These are phyloP conservation scores for Saccharomycopsis crataegensis DNA, from an alignment of 1,139 yeast genomes.

Conservation along the genomic window DNA sequence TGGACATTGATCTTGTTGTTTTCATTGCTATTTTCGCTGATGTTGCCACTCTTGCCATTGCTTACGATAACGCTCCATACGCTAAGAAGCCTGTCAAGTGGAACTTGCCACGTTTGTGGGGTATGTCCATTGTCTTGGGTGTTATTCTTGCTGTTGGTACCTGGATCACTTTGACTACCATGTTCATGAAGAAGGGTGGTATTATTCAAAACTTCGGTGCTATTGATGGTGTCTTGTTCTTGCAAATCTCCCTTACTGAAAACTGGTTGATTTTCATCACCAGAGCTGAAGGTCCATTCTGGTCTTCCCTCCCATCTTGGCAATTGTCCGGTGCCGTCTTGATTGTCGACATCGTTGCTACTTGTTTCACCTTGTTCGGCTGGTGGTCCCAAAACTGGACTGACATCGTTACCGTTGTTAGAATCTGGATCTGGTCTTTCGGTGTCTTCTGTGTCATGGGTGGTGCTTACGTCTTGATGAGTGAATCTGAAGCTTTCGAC, in stretches of 20 bases:
- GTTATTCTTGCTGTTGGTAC: constrained; percentile 78
- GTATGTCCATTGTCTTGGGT: constrained; percentile 86
- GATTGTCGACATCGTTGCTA: constrained; percentile 80
- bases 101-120: constrained; percentile 98
- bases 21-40: constrained; percentile 94
- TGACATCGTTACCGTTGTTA: constrained; percentile 87
- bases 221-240: constrained; percentile 83
- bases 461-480: constrained; percentile 93
- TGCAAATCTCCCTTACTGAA: constrained; percentile 88
- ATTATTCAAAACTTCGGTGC: constrained; percentile 92
- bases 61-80: constrained; percentile 93
- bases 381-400: constrained; percentile 99
- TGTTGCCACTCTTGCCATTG: constrained; percentile 92
- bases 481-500: constrained; percentile 82
- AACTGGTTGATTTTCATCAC: constrained; percentile 95
- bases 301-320: constrained; percentile 91
- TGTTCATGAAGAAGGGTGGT: constrained; percentile 85
- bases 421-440: constrained; percentile 91
- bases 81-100: constrained; percentile 96
- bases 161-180: constrained; percentile 87
- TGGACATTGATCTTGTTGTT: constrained; percentile 81
- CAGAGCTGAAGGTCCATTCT: constrained; percentile 94
- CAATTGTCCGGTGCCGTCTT: constrained; percentile 91
- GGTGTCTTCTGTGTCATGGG: constrained; percentile 96
- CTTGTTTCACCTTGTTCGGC: constrained; percentile 88